Evolutionary conservation across 345 rosid species (phyloP), one percentile per base, ranked within the genome.

Genomic region (Isatis tinctoria): DNA sequence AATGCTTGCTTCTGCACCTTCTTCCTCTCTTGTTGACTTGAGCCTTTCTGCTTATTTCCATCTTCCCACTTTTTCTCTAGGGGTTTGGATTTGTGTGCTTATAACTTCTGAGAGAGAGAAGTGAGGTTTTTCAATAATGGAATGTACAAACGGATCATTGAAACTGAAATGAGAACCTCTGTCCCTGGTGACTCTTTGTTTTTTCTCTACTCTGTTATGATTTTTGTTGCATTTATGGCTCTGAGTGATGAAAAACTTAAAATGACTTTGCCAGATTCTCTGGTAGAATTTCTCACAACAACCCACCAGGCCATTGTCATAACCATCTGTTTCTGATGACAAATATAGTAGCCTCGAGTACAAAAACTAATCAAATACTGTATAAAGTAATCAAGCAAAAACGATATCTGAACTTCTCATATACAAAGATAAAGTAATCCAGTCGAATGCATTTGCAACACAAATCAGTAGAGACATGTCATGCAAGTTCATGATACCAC

Each of bases 21-120:
- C 57, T 54, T 65, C 48, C 71, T 63, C 43, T 22, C 59, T 32
- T 40, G 16, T 69, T 40, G 53, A 61, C 59, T 64, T 59, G 45
- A 74, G 60, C 73, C 78, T 18, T 30, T 39, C 61, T 67, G 52
- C 67, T 24, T 43, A 41, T 53, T 47, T 72, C 65, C 48, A 41
- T 57, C 35, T 63, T 70, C 57, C 70, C 73, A 52, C 17, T 52
- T 64, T 71, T 64, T 72, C 73, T 67, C 13, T 67, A 30, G 62
- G 78, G 71, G 82, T 61, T 70, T 64, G 82, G 80, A 67, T 67
- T 45, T 75, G 79, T 47, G 69, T 68, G 73, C 64, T 64, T 32
- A 65, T 63, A 53, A 10, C 26, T 61, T 61, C 69, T 39, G 32
- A 72, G 69, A 36, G 40, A 64, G 54, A 41, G 39, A 59, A 59